Conservation (phyloP, 2,329 filamentous ascomycete genomes). For the Colletotrichum salicis region DNA sequence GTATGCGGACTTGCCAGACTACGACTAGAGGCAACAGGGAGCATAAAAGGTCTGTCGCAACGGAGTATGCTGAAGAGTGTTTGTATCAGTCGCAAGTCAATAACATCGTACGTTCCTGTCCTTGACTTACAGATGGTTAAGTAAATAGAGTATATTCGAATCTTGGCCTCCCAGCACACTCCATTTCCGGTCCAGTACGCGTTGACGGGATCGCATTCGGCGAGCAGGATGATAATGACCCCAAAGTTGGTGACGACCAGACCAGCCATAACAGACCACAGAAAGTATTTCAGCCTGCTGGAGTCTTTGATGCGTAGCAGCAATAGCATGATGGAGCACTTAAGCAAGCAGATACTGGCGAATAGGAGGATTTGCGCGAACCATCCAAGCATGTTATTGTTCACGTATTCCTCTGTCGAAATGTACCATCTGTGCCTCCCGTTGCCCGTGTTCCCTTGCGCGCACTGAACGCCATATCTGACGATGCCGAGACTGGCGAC, state of each 20-base stretch:
- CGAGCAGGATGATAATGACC: conserved; percentile 45
- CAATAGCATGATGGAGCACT: conserved; percentile 54
- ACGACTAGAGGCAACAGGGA: conserved; percentile 44
- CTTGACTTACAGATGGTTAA: conserved; percentile 42
- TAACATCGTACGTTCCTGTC: too few relatives aligned
- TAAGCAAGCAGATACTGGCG: conserved; percentile 50
- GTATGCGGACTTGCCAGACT: conserved; percentile 47
- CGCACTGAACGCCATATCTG: conserved; percentile 47
- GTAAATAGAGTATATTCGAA: conserved; percentile 48
- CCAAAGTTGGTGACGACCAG: conserved; percentile 45
- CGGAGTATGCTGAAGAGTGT: conserved; percentile 37
- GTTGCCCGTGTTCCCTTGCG: conserved; percentile 48
- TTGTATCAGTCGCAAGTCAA: background rate
- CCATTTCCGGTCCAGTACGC: conserved; percentile 46
- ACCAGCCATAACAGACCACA: conserved; percentile 46
- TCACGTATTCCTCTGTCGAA: conserved; percentile 43
- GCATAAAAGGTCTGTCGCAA: conserved; percentile 42
- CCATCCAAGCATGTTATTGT: conserved; percentile 52
- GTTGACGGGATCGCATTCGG: conserved; percentile 45
- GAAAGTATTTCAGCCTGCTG: conserved; percentile 41
- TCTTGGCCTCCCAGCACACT: conserved; percentile 44
- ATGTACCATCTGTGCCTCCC: conserved; percentile 51
- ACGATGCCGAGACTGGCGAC: conserved; percentile 44
- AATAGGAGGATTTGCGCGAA: conserved; percentile 54
- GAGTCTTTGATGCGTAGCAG: conserved; percentile 54